A percentile compares a stretch with the other conserved stretches of the same genome.
Evolutionary conservation across 495 filamentous ascomycete species (phyloP).

Genomic region (Penicillium psychrofluorescens): DNA sequence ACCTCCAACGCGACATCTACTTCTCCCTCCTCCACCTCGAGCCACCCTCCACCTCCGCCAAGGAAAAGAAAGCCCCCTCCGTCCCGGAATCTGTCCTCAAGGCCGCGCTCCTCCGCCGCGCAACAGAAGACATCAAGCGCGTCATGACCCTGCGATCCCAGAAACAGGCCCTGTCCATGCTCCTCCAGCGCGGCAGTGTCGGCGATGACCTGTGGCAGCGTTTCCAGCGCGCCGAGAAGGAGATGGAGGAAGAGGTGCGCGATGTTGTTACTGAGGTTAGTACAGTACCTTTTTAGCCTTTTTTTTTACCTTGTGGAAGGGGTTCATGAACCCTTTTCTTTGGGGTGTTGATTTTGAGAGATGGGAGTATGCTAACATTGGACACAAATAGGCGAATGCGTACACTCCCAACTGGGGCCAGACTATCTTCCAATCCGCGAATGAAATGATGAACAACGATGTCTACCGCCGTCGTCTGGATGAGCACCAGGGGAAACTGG

Average conservation of each 20-base stretch:
- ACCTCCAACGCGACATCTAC: constrained; percentile 90
- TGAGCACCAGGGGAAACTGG: constrained; percentile 58
- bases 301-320: background rate
- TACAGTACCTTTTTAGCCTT: no score
- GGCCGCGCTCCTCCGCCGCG: constrained; percentile 83
- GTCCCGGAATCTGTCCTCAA: constrained; percentile 82
- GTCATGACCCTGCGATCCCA: constrained; percentile 77
- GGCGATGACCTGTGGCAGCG: constrained; percentile 96
- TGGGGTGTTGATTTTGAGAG: no score
- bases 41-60: constrained; percentile 43
- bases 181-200: constrained; percentile 84
- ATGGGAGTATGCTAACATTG: background rate
- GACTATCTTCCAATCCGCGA: constrained; percentile 89
- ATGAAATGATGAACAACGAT: constrained; percentile 69
- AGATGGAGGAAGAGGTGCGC: constrained; percentile 91
- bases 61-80: constrained; percentile 60
- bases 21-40: constrained; percentile 84
- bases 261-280: constrained; percentile 83
- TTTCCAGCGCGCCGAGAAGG: constrained; percentile 85
- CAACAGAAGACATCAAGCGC: constrained; percentile 83
- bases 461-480: constrained; percentile 53
- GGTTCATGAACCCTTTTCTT: no score
- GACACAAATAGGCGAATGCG: constrained; percentile 66
- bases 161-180: constrained; percentile 74
- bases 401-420: constrained; percentile 83